Evolutionary conservation across 345 rosid genomes (phyloP).

Genomic region (Zanthoxylum bungeanum): DNA sequence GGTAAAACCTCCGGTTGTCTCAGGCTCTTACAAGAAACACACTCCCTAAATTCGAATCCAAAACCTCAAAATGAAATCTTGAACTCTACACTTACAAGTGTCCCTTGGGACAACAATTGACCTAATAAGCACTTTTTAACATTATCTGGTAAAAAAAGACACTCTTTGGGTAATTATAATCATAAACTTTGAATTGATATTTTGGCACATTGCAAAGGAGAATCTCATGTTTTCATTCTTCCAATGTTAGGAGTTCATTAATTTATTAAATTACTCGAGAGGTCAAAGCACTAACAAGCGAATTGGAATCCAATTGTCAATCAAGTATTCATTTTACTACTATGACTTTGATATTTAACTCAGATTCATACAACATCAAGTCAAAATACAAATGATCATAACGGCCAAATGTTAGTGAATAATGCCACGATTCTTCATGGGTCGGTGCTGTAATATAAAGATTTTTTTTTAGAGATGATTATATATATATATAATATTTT

Average conservation of each 20-base stretch:
- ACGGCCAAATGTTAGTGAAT: not conserved
- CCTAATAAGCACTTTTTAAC: no score
- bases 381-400: conserved; percentile 3
- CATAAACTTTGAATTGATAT: not conserved
- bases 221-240: not conserved
- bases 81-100: no score
- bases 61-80: no score
- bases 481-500: no score
- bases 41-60: no score
- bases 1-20: no score
- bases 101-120: no score
- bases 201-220: not conserved
- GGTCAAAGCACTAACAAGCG: conserved; percentile 1
- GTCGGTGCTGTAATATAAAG: not conserved
- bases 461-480: not conserved
- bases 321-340: not conserved
- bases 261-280: not conserved
- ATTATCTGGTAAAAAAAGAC: not conserved
- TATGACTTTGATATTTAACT: not conserved
- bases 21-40: no score
- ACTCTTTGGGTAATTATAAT: not conserved
- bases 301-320: not conserved
- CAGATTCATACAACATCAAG: not conserved
- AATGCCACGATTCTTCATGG: not conserved
- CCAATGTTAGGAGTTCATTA: not conserved